Base-by-base conservation (phyloP, 2,329 filamentous ascomycete species). In the Ceratocystis smalleyi region DNA sequence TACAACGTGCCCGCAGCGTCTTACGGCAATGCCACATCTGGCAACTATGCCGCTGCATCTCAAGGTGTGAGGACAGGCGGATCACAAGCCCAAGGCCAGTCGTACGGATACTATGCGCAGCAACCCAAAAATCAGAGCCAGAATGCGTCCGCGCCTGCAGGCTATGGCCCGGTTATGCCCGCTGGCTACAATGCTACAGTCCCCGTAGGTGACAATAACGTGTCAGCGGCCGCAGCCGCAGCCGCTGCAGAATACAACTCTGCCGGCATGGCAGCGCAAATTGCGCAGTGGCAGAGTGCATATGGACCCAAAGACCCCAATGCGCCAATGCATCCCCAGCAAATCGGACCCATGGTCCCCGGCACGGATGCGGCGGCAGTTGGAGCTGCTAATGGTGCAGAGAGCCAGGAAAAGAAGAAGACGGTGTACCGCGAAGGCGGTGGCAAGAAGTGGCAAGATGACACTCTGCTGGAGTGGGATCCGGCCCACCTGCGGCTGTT, bases 271-370 rank as follows among this genome's bases (percentile, higher is more conserved):
- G 90, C 94, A 65, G 90, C 89, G 35, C 89, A 95, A 74, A 91
- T 96, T 67, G 91, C 91, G 60, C 89, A 95, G 74, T 96, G 92
- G 90, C 91, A 95, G 75, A 92, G 87, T 74, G 89, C 91, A 30
- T 96, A 96, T 74, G 82, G 84, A 68, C 81, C 79, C 61, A 85
- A 82, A 69, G 85, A 87, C 61, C 77, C 79, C 10, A 71, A 72
- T 43, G 69, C 73, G 47, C 59, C 59, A 69, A n/a, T 27, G 27
- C 27, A 55, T 3, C 35, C 35, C 12, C 73, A 71, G 64, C 78
- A 64, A 73, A 72, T 66, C 10, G 65, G 65, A 1, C 65, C 65
- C n/a, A 43, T 57, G 47, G 62, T 69, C 62, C 62, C 70, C 57
- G 69, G 75, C 66, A 81, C 77, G 69, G 79, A 82, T 60, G 75